phyloP scores from a whole-genome alignment of 2,329 filamentous ascomycete genomes.

The Pyrenophora seminiperda region DNA sequence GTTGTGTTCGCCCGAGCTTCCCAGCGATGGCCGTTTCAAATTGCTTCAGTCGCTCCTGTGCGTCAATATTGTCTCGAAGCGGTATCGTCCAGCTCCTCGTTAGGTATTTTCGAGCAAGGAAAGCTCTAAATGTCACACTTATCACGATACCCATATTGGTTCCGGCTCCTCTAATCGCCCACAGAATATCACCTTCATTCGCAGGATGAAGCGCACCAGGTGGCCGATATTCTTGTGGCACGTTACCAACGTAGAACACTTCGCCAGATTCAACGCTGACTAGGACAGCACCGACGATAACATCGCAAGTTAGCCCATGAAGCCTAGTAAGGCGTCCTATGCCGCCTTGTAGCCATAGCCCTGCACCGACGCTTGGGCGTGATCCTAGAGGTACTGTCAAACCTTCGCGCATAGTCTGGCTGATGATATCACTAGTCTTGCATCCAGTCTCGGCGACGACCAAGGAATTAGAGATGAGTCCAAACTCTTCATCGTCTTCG shows the following conservation, averaged over 20 bases:
- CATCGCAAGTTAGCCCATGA: constrained; percentile 64
- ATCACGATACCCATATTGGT: constrained; percentile 65
- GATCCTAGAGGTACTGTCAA: constrained; percentile 64
- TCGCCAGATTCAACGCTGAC: constrained; percentile 58
- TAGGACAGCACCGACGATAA: constrained; percentile 64
- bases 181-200: constrained; percentile 60
- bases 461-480: constrained; percentile 33
- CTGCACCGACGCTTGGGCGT: constrained; percentile 67
- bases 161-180: constrained; percentile 64
- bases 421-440: constrained; percentile 61
- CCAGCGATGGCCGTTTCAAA: constrained; percentile 51
- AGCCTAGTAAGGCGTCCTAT: constrained; percentile 64
- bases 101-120: constrained; percentile 49
- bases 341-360: constrained; percentile 68
- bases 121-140: constrained; percentile 59
- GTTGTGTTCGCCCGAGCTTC: constrained; percentile 42
- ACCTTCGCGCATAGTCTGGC: constrained; percentile 52
- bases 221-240: constrained; percentile 56
- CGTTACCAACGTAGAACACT: constrained; percentile 58
- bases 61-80: constrained; percentile 37
- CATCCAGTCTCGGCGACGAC: constrained; percentile 63
- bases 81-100: constrained; percentile 37
- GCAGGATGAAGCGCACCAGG: constrained; percentile 49
- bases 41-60: constrained; percentile 44
- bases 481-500: constrained; percentile 24